Base-by-base conservation (phyloP, 192 early-diverging fungal genomes). In the Anaeromyces robustus region DNA sequence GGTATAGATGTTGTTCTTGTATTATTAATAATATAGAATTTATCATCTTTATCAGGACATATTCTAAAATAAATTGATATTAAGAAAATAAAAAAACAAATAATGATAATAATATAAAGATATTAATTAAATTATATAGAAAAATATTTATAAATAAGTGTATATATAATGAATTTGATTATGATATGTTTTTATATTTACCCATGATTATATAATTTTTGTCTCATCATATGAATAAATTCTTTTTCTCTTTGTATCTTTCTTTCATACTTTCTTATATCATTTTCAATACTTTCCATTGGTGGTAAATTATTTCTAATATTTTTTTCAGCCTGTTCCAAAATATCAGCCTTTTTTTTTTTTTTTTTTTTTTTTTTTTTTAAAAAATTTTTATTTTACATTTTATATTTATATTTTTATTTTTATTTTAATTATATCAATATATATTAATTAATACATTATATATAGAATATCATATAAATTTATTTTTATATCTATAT, bases 1-100 rank as follows among this genome's bases (percentile, higher is more conserved):
- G 89, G 89, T 30, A 88, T 86, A 7, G 89, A 88, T 1, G 85
- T 86, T 12, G 89, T 90, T 13, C 84, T 87, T 29, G 85, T 77
- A 79, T 83, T 80, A 34, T 84, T 85, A 80, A 83, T 84, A 2
- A 90, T 30, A 81, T 83, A 90, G 78, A 90, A 90, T 29, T 82
- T 82, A 77, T 88, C 89, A n/a, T 89, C 86, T 30, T 90, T 84
- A 43, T 86, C 87, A 77, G 78, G 78, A n/a, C 12, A 22, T 29
- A 29, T 79, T 28, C 41, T 31, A 29, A 26, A 31, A 30, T n/a
- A n/a, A n/a, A n/a, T n/a, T n/a, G n/a, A 59, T 39, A 29, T 29
- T 16, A 41, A 16, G 18, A 78, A 52, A 32, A 68, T 29, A 52
- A 80, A 29, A 30, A 80, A 17, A 29, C 18, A n/a, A 86, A 84